Evolutionary conservation across 1,284 basidiomycete species (phyloP), one percentile per base, ranked within the genome.

Genomic region (Trametes pubescens): DNA sequence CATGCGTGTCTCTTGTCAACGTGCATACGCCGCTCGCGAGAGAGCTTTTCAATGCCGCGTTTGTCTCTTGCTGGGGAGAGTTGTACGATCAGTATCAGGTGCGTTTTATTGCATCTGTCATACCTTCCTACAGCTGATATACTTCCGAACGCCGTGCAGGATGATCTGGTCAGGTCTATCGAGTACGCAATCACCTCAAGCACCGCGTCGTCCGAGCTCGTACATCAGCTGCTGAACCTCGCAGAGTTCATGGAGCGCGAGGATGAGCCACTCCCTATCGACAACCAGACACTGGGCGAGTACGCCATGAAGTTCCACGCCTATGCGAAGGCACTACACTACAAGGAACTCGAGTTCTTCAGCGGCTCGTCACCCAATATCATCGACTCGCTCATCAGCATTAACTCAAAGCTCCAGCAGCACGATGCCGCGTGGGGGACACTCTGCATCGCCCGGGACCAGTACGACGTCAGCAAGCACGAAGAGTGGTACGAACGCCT

Each of bases 161-260:
- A 98, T 76, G 95, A 96, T 73, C 86, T 99, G 46, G 95, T 98
- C 51, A 89, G 91, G 47, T 91, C 95, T 5, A 94, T 99, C 56
- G 95, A 98, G 74, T 82, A 80, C 61, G 97, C 98, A 0, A 92
- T 99, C 69, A 94, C 91, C 65, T 95, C 83, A 2, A 82, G 85
- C 11, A 87, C 84, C 4, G 90, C 95, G 2, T 95, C 97, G 0
- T 86, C 94, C 4, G 96, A 99, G 60, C 86, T 99, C 35, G 94
- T 98, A n/a, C 95, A 98, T 75, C 89, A 94, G 52, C 82, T 99
- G 34, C 86, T 99, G 65, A 96, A 96, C 76, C 84, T 99, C n/a
- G 96, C 96, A 8, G 98, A 99, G 77, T 99, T 99, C 76, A 98
- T 99, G 94, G 98, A 99, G 78, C 98, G 99, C 73, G 97, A 99